Conservation (phyloP, 176 grass and related monocot genomes). For the Eleusine indica region DNA sequence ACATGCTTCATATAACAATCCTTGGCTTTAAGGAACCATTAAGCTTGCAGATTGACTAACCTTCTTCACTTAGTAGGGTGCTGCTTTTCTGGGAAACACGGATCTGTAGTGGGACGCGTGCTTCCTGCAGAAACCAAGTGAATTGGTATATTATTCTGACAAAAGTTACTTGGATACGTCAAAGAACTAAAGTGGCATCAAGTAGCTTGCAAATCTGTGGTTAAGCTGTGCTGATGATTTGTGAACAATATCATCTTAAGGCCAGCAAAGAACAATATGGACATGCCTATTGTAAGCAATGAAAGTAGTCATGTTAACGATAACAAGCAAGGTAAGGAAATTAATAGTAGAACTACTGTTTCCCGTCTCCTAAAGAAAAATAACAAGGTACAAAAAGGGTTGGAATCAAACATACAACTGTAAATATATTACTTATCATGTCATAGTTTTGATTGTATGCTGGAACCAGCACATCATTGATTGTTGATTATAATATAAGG, state of each 20-base stretch:
- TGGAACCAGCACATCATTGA: not conserved
- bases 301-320: not conserved
- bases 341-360: not conserved
- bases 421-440: not conserved
- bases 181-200: not conserved
- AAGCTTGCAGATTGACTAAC: slow-evolving; percentile 43
- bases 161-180: not conserved
- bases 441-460: not conserved
- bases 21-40: not conserved
- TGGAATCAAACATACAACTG: not conserved
- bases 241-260: slow-evolving; percentile 22
- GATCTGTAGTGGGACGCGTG: slow-evolving; percentile 81
- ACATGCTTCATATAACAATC: not conserved
- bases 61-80: slow-evolving; percentile 75
- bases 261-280: slow-evolving; percentile 13
- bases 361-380: slow-evolving; percentile 8
- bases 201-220: slow-evolving; percentile 17
- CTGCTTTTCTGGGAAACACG: slow-evolving; percentile 84
- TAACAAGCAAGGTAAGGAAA: slow-evolving; percentile 17
- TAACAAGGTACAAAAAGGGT: not conserved
- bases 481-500: not conserved
- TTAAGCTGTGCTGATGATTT: slow-evolving; percentile 19
- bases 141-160: slow-evolving; percentile 9
- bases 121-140: slow-evolving; percentile 59
- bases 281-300: not conserved